These are phyloP conservation scores for Penicillium sclerotigenum DNA, from an alignment of 2,329 filamentous ascomycete genomes.

Conservation along the genomic window DNA sequence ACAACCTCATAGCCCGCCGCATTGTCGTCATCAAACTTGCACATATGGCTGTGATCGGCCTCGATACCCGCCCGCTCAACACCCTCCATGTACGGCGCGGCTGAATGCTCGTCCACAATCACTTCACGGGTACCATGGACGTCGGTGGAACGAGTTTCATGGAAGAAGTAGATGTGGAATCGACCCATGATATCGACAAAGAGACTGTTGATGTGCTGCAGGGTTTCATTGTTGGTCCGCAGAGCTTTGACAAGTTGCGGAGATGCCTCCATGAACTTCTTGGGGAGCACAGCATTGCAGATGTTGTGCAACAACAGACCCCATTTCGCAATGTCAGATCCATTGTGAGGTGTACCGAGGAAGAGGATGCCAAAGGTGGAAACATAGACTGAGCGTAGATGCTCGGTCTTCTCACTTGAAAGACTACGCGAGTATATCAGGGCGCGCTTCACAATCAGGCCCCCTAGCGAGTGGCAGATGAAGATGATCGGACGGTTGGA, in stretches of 20 bases:
- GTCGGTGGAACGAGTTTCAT: slow-evolving; percentile 70
- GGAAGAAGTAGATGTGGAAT: slow-evolving; percentile 72
- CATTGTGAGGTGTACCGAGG: slow-evolving; percentile 71
- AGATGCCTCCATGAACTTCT: slow-evolving; percentile 64
- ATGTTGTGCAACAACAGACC: slow-evolving; percentile 65
- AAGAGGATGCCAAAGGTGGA: slow-evolving; percentile 76
- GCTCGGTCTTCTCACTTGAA: slow-evolving; percentile 57
- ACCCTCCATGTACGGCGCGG: slow-evolving; percentile 65
- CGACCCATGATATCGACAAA: slow-evolving; percentile 69
- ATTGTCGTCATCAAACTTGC: slow-evolving; percentile 63
- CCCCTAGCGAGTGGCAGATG: slow-evolving; percentile 71
- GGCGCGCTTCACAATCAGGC: slow-evolving; percentile 68
- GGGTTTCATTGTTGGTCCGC: slow-evolving; percentile 69
- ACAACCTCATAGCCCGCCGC: slow-evolving; percentile 63
- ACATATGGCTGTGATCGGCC: slow-evolving; percentile 68
- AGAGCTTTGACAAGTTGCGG: slow-evolving; percentile 66
- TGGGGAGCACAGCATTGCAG: slow-evolving; percentile 62
- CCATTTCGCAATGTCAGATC: slow-evolving; percentile 67
- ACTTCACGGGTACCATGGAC: slow-evolving; percentile 60
- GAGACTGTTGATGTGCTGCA: slow-evolving; percentile 70
- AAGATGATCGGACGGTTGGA: slow-evolving; percentile 68
- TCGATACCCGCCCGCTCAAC: slow-evolving; percentile 73
- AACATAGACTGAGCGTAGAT: slow-evolving; percentile 66
- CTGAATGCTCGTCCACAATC: slow-evolving; percentile 68
- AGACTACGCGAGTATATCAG: slow-evolving; percentile 65